Evolutionary conservation across 2,329 filamentous ascomycete genomes (phyloP).

Genomic region (Aspergillus sp.): DNA sequence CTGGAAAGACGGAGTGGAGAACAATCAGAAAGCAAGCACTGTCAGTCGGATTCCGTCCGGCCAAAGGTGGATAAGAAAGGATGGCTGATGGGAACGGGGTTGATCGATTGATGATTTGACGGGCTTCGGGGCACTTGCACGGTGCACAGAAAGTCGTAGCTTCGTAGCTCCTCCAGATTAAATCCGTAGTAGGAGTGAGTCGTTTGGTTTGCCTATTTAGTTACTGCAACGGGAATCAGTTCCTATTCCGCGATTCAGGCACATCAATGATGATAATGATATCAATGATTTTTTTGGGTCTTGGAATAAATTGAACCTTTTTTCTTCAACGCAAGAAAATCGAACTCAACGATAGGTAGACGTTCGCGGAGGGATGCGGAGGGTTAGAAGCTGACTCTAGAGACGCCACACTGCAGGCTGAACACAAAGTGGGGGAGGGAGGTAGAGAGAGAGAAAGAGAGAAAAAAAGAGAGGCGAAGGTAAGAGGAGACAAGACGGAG

Average conservation of each 20-base stretch:
- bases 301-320: no score
- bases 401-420: constrained; percentile 16
- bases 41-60: constrained; percentile 1
- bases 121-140: no score
- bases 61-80: neutral
- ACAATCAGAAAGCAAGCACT: neutral
- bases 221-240: no score
- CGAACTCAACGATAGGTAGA: neutral
- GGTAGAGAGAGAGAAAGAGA: constrained; percentile 5
- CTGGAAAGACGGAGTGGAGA: constrained; percentile 5
- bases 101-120: neutral
- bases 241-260: no score
- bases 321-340: neutral
- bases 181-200: no score
- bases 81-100: neutral
- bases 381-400: constrained; percentile 23
- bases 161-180: no score
- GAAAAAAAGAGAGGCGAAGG: constrained; percentile 5
- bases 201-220: no score
- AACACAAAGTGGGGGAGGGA: constrained; percentile 12
- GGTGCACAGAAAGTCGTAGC: no score
- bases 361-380: constrained; percentile 2
- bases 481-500: constrained; percentile 3
- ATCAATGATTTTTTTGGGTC: no score
- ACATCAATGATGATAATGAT: no score